These are phyloP conservation scores for Penicillium mononematosum DNA, from an alignment of 495 filamentous ascomycete species.

Conservation along the genomic window DNA sequence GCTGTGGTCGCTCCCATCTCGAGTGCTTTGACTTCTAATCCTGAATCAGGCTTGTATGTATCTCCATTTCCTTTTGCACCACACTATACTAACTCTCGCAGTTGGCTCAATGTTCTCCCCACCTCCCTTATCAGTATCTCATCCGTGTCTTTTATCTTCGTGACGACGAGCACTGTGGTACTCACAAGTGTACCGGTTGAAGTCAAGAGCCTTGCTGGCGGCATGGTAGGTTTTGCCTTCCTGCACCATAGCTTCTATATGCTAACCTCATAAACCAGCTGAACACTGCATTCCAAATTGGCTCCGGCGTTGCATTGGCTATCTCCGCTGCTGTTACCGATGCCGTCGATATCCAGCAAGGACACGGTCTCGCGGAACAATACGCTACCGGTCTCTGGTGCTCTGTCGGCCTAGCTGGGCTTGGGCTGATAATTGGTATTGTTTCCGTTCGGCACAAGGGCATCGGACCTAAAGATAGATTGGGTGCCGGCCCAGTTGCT, in stretches of 20 bases:
- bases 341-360: constrained; percentile 34
- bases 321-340: constrained; percentile 40
- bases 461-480: constrained; percentile 32
- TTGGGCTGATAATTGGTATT: constrained; percentile 33
- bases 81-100: constrained; percentile 16
- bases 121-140: constrained; percentile 40
- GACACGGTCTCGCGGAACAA: constrained; percentile 31
- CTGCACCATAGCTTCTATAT: neutral
- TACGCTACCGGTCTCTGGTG: constrained; percentile 42
- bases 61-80: no score
- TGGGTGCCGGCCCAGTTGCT: constrained; percentile 23
- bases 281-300: constrained; percentile 43
- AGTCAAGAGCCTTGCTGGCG: constrained; percentile 36
- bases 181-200: constrained; percentile 37
- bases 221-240: constrained; percentile 28
- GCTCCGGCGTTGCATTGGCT: constrained; percentile 37
- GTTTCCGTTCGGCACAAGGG: constrained; percentile 31
- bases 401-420: constrained; percentile 32
- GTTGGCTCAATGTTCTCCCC: constrained; percentile 39
- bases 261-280: constrained; percentile 22
- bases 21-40: constrained; percentile 31
- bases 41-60: constrained; percentile 32
- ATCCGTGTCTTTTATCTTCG: constrained; percentile 40
- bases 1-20: constrained; percentile 36
- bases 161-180: constrained; percentile 37